phyloP scores from a whole-genome alignment of 2,329 filamentous ascomycete genomes.

The Beauveria scarabaeidicola region DNA sequence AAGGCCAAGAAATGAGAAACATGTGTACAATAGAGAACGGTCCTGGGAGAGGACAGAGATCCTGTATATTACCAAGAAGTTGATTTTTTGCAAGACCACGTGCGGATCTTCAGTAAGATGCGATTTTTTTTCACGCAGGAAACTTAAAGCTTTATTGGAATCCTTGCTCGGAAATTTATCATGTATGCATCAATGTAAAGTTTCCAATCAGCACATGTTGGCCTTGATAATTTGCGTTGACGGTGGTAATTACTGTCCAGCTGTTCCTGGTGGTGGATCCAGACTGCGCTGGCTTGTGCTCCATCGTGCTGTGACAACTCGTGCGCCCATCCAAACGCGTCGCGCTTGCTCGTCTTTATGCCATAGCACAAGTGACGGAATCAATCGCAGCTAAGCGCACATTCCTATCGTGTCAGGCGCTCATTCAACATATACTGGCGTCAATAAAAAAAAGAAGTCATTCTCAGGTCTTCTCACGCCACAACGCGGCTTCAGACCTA shows the following conservation, averaged over 20 bases:
- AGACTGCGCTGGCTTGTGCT: neutral
- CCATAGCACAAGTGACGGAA: neutral
- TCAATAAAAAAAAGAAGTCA: no score
- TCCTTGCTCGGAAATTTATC: no score
- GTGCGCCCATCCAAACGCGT: neutral
- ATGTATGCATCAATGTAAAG: no score
- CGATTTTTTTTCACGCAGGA: neutral
- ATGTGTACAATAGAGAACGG: neutral
- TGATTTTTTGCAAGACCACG: neutral
- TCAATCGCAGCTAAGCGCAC: neutral
- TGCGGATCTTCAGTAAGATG: neutral
- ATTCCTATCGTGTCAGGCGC: neutral
- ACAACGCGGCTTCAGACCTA: neutral
- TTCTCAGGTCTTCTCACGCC: no score
- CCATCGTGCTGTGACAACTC: neutral
- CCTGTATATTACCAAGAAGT: conserved; percentile 3
- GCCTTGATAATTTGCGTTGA: neutral
- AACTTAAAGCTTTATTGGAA: neutral
- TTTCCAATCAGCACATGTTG: neutral
- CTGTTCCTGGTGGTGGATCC: neutral
- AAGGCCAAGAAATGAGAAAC: conserved; percentile 23
- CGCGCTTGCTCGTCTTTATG: neutral
- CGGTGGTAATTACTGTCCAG: neutral
- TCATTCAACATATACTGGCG: no score
- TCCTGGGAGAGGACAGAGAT: neutral